These are phyloP conservation scores for Leptomonas seymouri DNA, from an alignment of 208 protist species.

Conservation along the genomic window DNA sequence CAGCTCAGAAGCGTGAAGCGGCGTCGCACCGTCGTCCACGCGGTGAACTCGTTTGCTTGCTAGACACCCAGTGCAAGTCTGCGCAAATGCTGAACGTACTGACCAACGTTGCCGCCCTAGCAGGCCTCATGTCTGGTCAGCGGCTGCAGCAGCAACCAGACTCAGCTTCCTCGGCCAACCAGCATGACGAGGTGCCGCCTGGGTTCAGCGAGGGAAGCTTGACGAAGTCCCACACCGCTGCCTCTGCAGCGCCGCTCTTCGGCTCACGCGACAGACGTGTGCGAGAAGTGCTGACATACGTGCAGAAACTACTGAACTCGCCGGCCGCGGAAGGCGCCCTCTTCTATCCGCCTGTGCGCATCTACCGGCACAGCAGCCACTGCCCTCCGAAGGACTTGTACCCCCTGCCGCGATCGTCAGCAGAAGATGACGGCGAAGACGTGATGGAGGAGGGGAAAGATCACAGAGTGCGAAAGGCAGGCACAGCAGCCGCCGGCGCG, in stretches of 20 bases:
- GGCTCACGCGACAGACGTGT: constrained; percentile 25
- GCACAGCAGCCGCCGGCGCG: neutral
- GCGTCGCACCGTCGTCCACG: constrained; percentile 2
- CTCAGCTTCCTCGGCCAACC: neutral
- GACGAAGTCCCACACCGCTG: neutral
- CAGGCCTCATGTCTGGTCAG: constrained; percentile 1
- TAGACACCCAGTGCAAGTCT: constrained; percentile 30
- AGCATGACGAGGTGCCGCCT: neutral
- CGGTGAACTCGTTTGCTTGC: constrained; percentile 12
- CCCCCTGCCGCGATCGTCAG: neutral
- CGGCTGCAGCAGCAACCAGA: neutral
- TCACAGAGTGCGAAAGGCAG: neutral
- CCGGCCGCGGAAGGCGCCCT: constrained; percentile 24
- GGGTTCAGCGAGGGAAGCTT: neutral
- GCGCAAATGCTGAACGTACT: constrained; percentile 28
- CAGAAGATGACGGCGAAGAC: neutral
- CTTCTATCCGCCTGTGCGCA: constrained; percentile 58
- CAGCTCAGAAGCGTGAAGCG: neutral
- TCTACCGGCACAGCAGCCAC: constrained; percentile 63
- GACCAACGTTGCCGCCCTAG: constrained; percentile 27
- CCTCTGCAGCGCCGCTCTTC: constrained; percentile 9
- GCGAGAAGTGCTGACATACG: constrained; percentile 21
- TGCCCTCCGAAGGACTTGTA: constrained; percentile 32
- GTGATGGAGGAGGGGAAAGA: neutral
- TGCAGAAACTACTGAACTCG: constrained; percentile 29